phyloP scores from a whole-genome alignment of 2,329 filamentous ascomycete genomes.

The Amauroascus verrucosus region DNA sequence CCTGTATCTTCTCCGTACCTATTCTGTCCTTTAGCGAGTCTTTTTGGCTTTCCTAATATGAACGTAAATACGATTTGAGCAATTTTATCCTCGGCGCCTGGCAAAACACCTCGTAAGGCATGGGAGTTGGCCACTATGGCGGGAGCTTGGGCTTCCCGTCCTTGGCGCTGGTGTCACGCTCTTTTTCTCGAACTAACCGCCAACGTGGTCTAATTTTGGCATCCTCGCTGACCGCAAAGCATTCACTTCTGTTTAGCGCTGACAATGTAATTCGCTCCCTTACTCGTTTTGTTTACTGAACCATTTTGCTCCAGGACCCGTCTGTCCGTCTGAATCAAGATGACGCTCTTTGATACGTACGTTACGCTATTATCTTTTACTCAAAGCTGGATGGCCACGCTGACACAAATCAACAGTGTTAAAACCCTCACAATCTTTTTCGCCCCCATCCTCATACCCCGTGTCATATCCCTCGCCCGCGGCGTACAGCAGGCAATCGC shows the following conservation, averaged over 20 bases:
- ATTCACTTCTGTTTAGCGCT: background rate
- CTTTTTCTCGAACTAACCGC: background rate
- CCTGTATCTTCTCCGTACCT: background rate
- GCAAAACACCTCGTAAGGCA: no score
- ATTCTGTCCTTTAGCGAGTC: constrained; percentile 2
- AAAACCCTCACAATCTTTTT: constrained; percentile 37
- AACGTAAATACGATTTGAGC: background rate
- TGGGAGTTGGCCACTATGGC: no score
- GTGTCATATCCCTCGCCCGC: constrained; percentile 31
- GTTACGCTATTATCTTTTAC: background rate
- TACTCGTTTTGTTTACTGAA: background rate
- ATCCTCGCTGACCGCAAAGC: background rate
- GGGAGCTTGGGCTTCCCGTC: background rate
- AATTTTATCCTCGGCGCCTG: no score
- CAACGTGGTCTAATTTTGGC: constrained; percentile 1
- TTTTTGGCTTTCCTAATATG: background rate
- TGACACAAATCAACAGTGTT: constrained; percentile 24
- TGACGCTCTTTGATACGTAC: constrained; percentile 17
- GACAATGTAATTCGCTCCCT: background rate
- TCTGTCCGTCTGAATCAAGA: constrained; percentile 9
- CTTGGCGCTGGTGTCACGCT: background rate
- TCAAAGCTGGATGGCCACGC: background rate
- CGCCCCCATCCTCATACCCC: constrained; percentile 34
- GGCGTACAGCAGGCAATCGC: constrained; percentile 26
- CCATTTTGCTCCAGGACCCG: background rate